A percentile compares a stretch with the other conserved stretches of the same genome.
These are phyloP conservation scores for Sambucus nigra DNA, from an alignment of 129 eudicot genomes.

Conservation along the genomic window DNA sequence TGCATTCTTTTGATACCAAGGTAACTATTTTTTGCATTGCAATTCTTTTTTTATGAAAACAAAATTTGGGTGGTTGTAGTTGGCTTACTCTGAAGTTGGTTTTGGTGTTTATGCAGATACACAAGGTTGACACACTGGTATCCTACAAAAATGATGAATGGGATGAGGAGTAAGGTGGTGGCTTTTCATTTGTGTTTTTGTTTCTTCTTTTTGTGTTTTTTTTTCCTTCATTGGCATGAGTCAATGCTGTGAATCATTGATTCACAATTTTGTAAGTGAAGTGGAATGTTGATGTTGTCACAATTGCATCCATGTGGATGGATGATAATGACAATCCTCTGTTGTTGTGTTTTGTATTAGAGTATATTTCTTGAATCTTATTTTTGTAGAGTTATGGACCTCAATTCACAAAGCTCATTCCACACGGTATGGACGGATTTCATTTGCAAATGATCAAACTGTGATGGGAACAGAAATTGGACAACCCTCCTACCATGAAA, in stretches of 20 bases:
- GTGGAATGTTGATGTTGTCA: background rate
- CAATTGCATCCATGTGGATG: slow-evolving; percentile 1
- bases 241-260: slow-evolving; percentile 51
- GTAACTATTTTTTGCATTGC: slow-evolving; percentile 17
- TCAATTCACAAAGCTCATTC: too few relatives aligned
- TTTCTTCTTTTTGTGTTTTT: slow-evolving; percentile 1
- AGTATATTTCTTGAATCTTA: too few relatives aligned
- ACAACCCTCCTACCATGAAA: too few relatives aligned
- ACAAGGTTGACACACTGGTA: slow-evolving; percentile 94
- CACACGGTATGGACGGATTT: too few relatives aligned
- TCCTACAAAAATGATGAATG: slow-evolving; percentile 94
- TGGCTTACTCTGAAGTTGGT: background rate
- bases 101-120: slow-evolving; percentile 55
- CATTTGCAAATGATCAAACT: too few relatives aligned
- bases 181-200: slow-evolving; percentile 1
- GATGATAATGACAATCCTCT: slow-evolving; percentile 7
- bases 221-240: slow-evolving; percentile 4
- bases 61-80: background rate
- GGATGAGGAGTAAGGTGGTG: slow-evolving; percentile 54
- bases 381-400: too few relatives aligned
- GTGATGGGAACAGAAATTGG: too few relatives aligned
- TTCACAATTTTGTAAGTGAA: slow-evolving; percentile 32
- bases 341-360: too few relatives aligned
- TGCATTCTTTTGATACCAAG: slow-evolving; percentile 94
- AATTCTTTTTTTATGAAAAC: background rate